Evolutionary conservation across 2,329 filamentous ascomycete species (phyloP).

Genomic region (Tolypocladium endophyticum): DNA sequence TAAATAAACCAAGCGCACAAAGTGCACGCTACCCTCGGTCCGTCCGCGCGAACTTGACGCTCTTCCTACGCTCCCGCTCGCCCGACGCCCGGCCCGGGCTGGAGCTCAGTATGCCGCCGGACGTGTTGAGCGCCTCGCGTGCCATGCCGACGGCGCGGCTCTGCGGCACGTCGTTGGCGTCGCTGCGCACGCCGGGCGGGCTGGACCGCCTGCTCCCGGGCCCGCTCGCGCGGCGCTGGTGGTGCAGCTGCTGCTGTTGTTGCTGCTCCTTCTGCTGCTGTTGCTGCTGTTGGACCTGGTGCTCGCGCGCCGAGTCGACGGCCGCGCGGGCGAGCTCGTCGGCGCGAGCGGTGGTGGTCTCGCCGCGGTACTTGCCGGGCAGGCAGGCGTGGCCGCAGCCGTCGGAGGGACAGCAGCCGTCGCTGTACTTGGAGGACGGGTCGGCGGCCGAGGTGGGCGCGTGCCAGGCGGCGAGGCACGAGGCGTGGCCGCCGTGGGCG

Average conservation of each 20-base stretch:
- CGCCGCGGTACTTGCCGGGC: slow-evolving; percentile 43
- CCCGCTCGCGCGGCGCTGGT: background rate
- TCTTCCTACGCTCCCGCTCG: slow-evolving; percentile 49
- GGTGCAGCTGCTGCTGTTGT: background rate
- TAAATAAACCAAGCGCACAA: background rate
- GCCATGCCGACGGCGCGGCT: slow-evolving; percentile 52
- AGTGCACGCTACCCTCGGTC: slow-evolving; percentile 10
- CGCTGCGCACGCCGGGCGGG: slow-evolving; percentile 26
- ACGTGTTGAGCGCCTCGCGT: slow-evolving; percentile 35
- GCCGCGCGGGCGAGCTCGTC: slow-evolving; percentile 43
- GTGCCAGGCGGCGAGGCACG: slow-evolving; percentile 52
- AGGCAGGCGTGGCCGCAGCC: slow-evolving; percentile 55
- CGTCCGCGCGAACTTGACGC: slow-evolving; percentile 49
- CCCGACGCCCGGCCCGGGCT: slow-evolving; percentile 32
- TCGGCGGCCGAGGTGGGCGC: slow-evolving; percentile 5
- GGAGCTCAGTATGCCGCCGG: slow-evolving; percentile 33
- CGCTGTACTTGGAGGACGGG: slow-evolving; percentile 26
- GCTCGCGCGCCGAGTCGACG: slow-evolving; percentile 24
- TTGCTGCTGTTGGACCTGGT: slow-evolving; percentile 13
- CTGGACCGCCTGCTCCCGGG: slow-evolving; percentile 16
- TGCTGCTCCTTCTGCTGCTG: background rate
- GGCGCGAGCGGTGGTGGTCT: slow-evolving; percentile 30
- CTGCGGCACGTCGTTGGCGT: slow-evolving; percentile 44
- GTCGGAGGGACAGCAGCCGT: slow-evolving; percentile 53
- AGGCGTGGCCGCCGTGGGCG: slow-evolving; percentile 50